Conservation (phyloP, 768 basidiomycete species). For the Mycena polygramma region DNA sequence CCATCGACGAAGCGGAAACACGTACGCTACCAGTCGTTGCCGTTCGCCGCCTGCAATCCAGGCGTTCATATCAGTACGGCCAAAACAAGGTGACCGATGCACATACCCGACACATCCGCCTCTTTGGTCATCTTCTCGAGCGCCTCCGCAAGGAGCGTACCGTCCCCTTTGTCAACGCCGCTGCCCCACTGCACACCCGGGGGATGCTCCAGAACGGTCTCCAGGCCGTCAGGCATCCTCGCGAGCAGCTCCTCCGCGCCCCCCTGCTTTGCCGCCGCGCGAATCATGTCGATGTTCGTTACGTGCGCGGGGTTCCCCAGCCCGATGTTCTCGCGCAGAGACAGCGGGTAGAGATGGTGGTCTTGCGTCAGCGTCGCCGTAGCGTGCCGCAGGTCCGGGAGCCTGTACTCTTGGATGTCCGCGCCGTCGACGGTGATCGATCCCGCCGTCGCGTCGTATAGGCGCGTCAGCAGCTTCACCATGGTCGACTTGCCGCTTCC, state of each 20-base stretch:
- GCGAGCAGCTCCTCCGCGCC: slow-evolving; percentile 39
- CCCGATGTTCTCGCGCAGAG: slow-evolving; percentile 56
- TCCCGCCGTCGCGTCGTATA: slow-evolving; percentile 51
- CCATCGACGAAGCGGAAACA: slow-evolving; percentile 25
- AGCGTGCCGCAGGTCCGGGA: slow-evolving; percentile 49
- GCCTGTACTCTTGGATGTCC: slow-evolving; percentile 47
- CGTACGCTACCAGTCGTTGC: slow-evolving; percentile 65
- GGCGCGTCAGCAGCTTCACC: slow-evolving; percentile 56
- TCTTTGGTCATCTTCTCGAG: slow-evolving; percentile 48
- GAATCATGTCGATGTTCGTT: slow-evolving; percentile 29
- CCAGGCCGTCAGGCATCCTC: slow-evolving; percentile 30
- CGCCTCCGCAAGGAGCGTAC: slow-evolving; percentile 41
- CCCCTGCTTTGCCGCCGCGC: slow-evolving; percentile 45
- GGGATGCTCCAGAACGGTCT: slow-evolving; percentile 34
- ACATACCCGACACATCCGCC: slow-evolving; percentile 42
- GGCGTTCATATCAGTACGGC: slow-evolving; percentile 47
- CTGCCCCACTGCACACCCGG: slow-evolving; percentile 13
- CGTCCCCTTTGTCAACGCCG: slow-evolving; percentile 28
- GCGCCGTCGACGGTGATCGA: slow-evolving; percentile 54
- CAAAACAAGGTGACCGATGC: slow-evolving; percentile 6
- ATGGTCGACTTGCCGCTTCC: slow-evolving; percentile 62
- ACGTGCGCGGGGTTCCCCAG: slow-evolving; percentile 46
- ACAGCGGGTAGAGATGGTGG: slow-evolving; percentile 52
- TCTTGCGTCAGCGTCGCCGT: slow-evolving; percentile 61
- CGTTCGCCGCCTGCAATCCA: slow-evolving; percentile 58